Conservation (phyloP, 2,329 filamentous ascomycete species). For the Paraphoma sp. region DNA sequence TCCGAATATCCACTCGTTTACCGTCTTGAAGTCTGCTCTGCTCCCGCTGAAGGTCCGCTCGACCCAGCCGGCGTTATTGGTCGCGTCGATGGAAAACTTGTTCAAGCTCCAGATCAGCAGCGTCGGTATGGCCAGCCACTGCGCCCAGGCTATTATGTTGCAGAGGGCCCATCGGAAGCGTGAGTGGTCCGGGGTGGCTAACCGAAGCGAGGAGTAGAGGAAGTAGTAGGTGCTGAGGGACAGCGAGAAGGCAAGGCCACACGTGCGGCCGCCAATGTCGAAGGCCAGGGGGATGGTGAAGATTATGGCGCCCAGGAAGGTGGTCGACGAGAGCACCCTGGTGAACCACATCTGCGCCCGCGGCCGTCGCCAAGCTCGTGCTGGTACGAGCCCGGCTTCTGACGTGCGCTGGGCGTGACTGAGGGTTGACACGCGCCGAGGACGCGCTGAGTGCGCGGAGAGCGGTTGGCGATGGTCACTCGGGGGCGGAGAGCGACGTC, state of each 20-base stretch:
- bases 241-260: conserved; percentile 91
- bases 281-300: conserved; percentile 97
- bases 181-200: conserved; percentile 80
- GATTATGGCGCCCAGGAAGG: conserved; percentile 90
- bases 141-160: conserved; percentile 73
- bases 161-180: conserved; percentile 75
- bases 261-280: conserved; percentile 94
- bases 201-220: conserved; percentile 79
- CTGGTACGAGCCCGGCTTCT: conserved; percentile 50
- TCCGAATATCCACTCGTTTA: conserved; percentile 89
- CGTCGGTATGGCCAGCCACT: conserved; percentile 85
- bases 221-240: conserved; percentile 91
- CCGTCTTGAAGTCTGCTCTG: conserved; percentile 67
- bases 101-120: conserved; percentile 95
- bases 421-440: conserved; percentile 24
- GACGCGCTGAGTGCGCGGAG: conserved; percentile 41
- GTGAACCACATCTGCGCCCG: conserved; percentile 79
- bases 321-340: conserved; percentile 76
- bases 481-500: conserved; percentile 12
- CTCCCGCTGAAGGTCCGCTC: conserved; percentile 77
- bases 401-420: conserved; percentile 28
- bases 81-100: conserved; percentile 92
- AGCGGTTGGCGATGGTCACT: conserved; percentile 19
- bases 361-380: conserved; percentile 55
- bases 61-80: conserved; percentile 74